These are phyloP conservation scores for Rhizopogon vesiculosus DNA, from an alignment of 768 basidiomycete genomes.

Conservation along the genomic window DNA sequence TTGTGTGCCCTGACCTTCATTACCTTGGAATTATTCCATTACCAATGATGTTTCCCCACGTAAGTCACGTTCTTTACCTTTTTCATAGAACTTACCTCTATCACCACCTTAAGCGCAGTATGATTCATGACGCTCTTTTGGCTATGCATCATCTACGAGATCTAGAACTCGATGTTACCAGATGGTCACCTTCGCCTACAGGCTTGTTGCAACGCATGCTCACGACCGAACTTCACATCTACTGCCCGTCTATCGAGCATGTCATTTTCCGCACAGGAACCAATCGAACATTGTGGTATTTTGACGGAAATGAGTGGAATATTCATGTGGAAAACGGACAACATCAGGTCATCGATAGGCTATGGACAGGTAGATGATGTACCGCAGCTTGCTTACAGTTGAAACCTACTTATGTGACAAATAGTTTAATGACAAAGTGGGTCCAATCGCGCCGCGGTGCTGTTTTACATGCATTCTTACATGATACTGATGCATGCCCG, in stretches of 20 bases:
- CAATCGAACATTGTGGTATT: constrained; percentile 23
- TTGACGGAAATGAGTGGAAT: constrained; percentile 33
- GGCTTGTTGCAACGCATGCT: constrained; percentile 30
- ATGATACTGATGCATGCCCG: constrained; percentile 13
- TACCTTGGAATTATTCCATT: constrained; percentile 35
- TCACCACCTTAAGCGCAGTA: constrained; percentile 16
- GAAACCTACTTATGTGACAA: constrained; percentile 19
- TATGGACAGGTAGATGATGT: constrained; percentile 24
- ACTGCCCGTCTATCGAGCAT: constrained; percentile 28
- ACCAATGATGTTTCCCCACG: constrained; percentile 28
- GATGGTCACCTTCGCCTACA: constrained; percentile 29
- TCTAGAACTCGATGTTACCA: constrained; percentile 33
- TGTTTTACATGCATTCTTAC: constrained; percentile 14
- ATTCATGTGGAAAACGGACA: constrained; percentile 22
- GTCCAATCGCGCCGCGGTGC: constrained; percentile 20
- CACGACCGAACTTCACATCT: constrained; percentile 34
- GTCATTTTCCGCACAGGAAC: constrained; percentile 31
- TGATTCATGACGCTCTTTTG: constrained; percentile 33
- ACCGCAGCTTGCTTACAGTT: constrained; percentile 2
- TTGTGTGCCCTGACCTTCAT: constrained; percentile 28
- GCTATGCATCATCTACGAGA: constrained; percentile 27
- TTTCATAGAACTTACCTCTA: constrained; percentile 1
- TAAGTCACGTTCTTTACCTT: constrained; percentile 19
- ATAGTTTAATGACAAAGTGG: constrained; percentile 16
- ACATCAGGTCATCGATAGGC: constrained; percentile 20